These are phyloP conservation scores for Aspergillus fischeri DNA, from an alignment of 2,329 filamentous ascomycete species.

Conservation along the genomic window DNA sequence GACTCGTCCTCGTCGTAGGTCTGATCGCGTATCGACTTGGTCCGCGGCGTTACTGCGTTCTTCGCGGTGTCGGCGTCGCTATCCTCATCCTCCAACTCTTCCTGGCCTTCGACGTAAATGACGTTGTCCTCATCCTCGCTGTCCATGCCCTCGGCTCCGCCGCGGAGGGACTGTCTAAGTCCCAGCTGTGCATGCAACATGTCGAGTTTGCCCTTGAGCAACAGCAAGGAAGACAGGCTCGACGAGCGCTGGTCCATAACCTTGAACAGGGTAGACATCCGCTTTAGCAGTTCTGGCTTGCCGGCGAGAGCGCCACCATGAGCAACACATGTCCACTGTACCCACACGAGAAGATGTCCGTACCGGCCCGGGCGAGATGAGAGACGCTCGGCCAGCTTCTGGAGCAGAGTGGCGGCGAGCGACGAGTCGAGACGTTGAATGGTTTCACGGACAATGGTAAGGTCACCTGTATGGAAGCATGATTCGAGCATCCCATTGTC, in stretches of 20 bases:
- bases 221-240: slow-evolving; percentile 74
- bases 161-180: slow-evolving; percentile 67
- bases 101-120: slow-evolving; percentile 83
- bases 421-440: slow-evolving; percentile 85
- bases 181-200: slow-evolving; percentile 89
- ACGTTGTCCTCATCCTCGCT: slow-evolving; percentile 65
- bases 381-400: slow-evolving; percentile 80
- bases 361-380: slow-evolving; percentile 84
- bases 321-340: slow-evolving; percentile 88
- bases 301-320: slow-evolving; percentile 88
- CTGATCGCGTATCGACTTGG: slow-evolving; percentile 35
- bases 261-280: slow-evolving; percentile 73
- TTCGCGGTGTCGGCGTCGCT: slow-evolving; percentile 28
- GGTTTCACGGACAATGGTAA: slow-evolving; percentile 75
- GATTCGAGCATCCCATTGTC: slow-evolving; percentile 86
- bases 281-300: slow-evolving; percentile 76
- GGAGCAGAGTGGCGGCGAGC: slow-evolving; percentile 73
- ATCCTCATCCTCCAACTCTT: slow-evolving; percentile 50
- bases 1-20: slow-evolving; percentile 42
- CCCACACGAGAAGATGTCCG: slow-evolving; percentile 87
- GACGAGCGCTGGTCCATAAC: slow-evolving; percentile 83
- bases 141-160: slow-evolving; percentile 35
- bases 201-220: slow-evolving; percentile 91
- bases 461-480: slow-evolving; percentile 77
- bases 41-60: slow-evolving; percentile 26